A percentile compares a stretch with the other conserved stretches of the same genome.
Evolutionary conservation across 345 rosid species (phyloP).

Genomic region (Eucalyptus leucophloia): DNA sequence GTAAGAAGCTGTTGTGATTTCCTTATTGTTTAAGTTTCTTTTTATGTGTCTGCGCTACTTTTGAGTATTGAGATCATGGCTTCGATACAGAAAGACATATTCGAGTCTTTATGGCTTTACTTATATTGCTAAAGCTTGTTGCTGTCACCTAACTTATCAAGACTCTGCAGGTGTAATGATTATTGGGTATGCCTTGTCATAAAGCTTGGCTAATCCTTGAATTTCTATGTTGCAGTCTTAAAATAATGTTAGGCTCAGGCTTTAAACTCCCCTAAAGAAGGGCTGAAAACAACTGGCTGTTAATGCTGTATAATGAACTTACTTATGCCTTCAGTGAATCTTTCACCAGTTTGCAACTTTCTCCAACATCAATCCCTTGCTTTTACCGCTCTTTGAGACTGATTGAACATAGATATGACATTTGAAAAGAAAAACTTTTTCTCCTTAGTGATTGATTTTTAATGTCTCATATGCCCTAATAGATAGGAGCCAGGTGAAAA

Average conservation of each 20-base stretch:
- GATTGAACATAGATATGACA: not conserved
- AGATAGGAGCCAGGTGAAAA: not conserved
- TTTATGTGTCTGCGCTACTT: not conserved
- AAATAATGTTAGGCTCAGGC: not conserved
- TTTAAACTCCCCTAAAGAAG: not conserved
- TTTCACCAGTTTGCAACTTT: not conserved
- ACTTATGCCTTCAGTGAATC: not conserved
- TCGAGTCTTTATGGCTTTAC: not conserved
- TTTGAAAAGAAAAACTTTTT: not conserved
- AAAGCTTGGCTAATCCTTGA: not conserved
- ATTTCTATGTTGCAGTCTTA: not conserved
- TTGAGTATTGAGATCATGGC: not conserved
- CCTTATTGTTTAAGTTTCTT: not conserved
- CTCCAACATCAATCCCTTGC: not conserved
- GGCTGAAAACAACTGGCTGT: not conserved
- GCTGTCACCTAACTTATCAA: not conserved
- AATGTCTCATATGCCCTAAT: not conserved
- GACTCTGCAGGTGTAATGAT: not conserved
- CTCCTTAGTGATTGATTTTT: not conserved
- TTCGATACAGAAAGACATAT: not conserved
- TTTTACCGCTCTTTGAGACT: not conserved
- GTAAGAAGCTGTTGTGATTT: slow-evolving; percentile 28
- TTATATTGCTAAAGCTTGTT: not conserved
- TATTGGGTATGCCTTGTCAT: not conserved
- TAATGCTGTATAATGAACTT: not conserved